A percentile compares a stretch with the other conserved stretches of the same genome.
These are phyloP conservation scores for Fraxinus anomala DNA, from an alignment of 257 asterid genomes.

Conservation along the genomic window DNA sequence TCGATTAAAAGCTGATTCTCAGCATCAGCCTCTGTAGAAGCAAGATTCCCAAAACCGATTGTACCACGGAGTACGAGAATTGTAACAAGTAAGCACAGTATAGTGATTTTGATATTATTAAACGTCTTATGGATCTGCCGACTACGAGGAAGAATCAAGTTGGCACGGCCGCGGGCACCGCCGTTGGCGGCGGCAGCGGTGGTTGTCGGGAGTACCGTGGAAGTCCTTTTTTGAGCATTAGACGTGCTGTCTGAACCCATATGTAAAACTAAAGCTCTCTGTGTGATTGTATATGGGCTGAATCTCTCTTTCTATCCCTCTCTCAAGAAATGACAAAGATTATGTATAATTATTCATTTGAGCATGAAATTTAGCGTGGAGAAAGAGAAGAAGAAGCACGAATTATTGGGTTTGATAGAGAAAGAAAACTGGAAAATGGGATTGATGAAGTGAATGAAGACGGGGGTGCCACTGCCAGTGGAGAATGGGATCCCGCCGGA, in stretches of 20 bases:
- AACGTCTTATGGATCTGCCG: constrained; percentile 57
- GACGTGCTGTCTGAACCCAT: constrained; percentile 53
- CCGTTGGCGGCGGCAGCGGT: constrained; percentile 26
- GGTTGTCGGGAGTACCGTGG: constrained; percentile 34
- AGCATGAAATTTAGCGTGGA: background rate
- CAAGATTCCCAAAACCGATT: constrained; percentile 57
- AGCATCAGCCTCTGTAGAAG: constrained; percentile 50
- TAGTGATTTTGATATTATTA: constrained; percentile 57
- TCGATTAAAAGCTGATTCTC: constrained; percentile 45
- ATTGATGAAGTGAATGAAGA: background rate
- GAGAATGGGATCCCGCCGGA: background rate
- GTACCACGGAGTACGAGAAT: constrained; percentile 73
- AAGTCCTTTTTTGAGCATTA: constrained; percentile 52
- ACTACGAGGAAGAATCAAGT: constrained; percentile 42
- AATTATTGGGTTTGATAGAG: background rate
- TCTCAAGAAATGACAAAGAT: background rate
- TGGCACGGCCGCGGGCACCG: constrained; percentile 30
- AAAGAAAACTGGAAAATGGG: background rate
- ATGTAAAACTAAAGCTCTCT: background rate
- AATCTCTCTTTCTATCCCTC: constrained; percentile 10
- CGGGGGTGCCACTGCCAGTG: background rate
- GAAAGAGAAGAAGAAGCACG: constrained; percentile 3
- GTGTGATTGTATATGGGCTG: background rate
- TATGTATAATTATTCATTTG: background rate
- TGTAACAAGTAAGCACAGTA: constrained; percentile 64